Base-by-base conservation (phyloP, 2,329 filamentous ascomycete species). In the Penicillium sp. region DNA sequence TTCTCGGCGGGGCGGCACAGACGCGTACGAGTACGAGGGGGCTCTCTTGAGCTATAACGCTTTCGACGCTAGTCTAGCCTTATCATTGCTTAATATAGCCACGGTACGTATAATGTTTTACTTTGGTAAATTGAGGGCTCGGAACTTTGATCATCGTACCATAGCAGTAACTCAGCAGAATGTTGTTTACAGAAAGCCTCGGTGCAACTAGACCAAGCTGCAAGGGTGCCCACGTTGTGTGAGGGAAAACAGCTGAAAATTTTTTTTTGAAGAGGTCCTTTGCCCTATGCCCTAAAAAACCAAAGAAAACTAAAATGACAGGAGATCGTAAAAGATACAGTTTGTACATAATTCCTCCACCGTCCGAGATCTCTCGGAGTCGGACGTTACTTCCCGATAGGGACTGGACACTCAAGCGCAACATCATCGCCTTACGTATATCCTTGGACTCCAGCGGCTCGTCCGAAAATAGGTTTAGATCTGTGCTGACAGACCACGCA, bases 401-500 rank as follows among this genome's bases (percentile, higher is more conserved):
- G 50, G 57, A 39, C 44, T 20, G n/a, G 15, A 33, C 5, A 18
- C 12, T 35, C 10, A 23, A 49, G 43, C 48, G 44, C 47, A 55
- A 52, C 57, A 61, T 60, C 58, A 60, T 58, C 56, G 53, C 33
- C 54, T 61, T 59, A 59, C 59, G 58, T 60, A 59, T 53, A 56
- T 55, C 46, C 43, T 48, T 43, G 12, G 44, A 52, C 48, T 50
- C 45, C 32, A 35, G 32, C 32, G 15, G 15, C 15, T 18, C 15
- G 15, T 18, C 15, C 15, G 15, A 18, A 2, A 18, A 18, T 18
- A 20, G 20, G 4, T 20, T 3, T 13, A 8, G 18, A 20, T 37
- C 33, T 37, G 27, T 9, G 7, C 3, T 3, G 15, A 15, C 3
- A 5, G 15, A 5, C 4, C 9, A 20, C 33, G 15, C 15, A 20